Base-by-base conservation (phyloP, 495 filamentous ascomycete species). In the Cairneyella variabilis region DNA sequence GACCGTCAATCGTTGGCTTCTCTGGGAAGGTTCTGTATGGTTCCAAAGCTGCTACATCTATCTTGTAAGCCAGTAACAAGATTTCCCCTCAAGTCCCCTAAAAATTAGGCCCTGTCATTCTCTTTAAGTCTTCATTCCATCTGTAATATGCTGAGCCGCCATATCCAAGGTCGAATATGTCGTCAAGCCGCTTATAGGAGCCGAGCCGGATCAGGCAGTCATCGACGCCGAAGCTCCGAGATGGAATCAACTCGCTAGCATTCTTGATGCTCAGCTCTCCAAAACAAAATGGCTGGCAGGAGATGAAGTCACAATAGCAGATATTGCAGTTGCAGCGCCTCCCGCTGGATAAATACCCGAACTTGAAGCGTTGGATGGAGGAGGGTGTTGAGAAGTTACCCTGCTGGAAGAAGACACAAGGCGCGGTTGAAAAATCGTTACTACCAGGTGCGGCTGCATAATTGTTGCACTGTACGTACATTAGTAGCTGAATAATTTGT, bases 401-500 rank as follows among this genome's bases (percentile, higher is more conserved):
- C 11, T 59, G 53, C 55, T 70, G 66, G 67, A 42, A 70, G 47
- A 62, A 68, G 47, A 68, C 66, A 4, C 66, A 70, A 40, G 62
- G 38, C n/a, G 62, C 64, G 7, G 66, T 68, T 22, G 60, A 68
- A 0, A 65, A 62, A 47, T 58, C 55, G 17, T 34, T 68, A 38
- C 32, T 65, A 22, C 61, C 64, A 22, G 40, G 47, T 49, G 20
- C 40, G 51, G 26, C 20, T 22, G 40, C 50, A 27, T 44, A 20
- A 23, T 38, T 49, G 25, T 21, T 8, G 25, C 28, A 12, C 28
- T 12, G 12, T 25, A 6, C 14, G 48, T 45, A 36, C 48, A 48
- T 38, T 39, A n/a, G n/a, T 49, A 38, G 30, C 47, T 49, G 18
- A 49, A 14, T 22, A 22, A 66, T 3, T 69, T 66, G 51, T 67